These are phyloP conservation scores for Podaxis rugospora DNA, from an alignment of 768 basidiomycete genomes.

Conservation along the genomic window DNA sequence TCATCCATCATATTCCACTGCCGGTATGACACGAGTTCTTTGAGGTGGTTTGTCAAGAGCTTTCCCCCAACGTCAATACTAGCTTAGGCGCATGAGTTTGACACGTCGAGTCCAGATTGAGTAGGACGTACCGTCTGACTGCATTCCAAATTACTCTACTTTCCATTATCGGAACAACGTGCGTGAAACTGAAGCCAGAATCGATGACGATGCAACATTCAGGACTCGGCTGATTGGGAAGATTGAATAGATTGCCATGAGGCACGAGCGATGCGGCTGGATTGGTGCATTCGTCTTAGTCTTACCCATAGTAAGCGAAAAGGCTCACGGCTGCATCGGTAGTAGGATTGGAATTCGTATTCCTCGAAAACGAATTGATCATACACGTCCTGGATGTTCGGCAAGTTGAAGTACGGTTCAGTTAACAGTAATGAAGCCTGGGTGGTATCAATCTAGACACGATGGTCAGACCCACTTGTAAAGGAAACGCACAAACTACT, in stretches of 20 bases:
- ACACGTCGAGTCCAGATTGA: constrained; percentile 11
- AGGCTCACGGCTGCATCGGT: constrained; percentile 74
- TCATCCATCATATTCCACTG: constrained; percentile 99
- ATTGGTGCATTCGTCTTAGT: not conserved
- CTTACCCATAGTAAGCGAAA: not conserved
- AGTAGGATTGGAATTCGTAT: constrained; percentile 86
- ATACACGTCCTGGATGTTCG: constrained; percentile 87
- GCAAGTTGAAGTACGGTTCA: constrained; percentile 92
- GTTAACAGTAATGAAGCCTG: constrained; percentile 79
- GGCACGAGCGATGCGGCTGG: constrained; percentile 79
- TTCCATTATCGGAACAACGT: constrained; percentile 79
- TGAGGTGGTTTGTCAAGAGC: constrained; percentile 91
- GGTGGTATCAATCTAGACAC: constrained; percentile 61
- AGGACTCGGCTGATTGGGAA: constrained; percentile 44
- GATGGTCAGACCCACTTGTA: not conserved
- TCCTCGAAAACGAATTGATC: constrained; percentile 97
- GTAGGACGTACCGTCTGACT: constrained; percentile 62
- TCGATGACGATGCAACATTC: constrained; percentile 85
- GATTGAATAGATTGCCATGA: constrained; percentile 64
- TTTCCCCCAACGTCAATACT: constrained; percentile 97
- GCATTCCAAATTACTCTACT: constrained; percentile 75
- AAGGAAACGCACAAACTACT: constrained; percentile 14
- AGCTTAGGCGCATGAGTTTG: constrained; percentile 9
- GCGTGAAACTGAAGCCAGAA: constrained; percentile 92
- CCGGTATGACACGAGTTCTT: constrained; percentile 89